Evolutionary conservation across 2,329 filamentous ascomycete genomes (phyloP).

Genomic region (Fonsecaea erecta): DNA sequence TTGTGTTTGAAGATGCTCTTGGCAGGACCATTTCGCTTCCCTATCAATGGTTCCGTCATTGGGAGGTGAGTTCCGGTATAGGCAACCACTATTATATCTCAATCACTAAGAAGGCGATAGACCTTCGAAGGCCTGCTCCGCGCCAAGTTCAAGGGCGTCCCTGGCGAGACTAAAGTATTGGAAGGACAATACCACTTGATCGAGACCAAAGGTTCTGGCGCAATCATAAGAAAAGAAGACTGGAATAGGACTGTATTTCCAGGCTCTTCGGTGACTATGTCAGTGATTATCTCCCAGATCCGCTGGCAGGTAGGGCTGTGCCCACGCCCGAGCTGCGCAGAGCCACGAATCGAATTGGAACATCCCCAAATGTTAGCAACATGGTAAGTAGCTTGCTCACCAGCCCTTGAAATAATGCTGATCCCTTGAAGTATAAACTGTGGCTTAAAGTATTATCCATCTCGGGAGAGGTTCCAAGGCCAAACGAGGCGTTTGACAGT

Average conservation of each 20-base stretch:
- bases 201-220: slow-evolving; percentile 10
- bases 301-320: not conserved
- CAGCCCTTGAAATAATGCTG: not conserved
- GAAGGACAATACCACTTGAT: slow-evolving; percentile 29
- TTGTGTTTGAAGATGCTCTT: slow-evolving; percentile 32
- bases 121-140: slow-evolving; percentile 34
- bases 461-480: not conserved
- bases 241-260: slow-evolving; percentile 27
- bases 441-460: not conserved
- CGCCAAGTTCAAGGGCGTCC: slow-evolving; percentile 27
- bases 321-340: not conserved
- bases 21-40: slow-evolving; percentile 27
- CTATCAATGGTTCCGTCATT: slow-evolving; percentile 34
- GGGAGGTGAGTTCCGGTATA: slow-evolving; percentile 23
- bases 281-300: slow-evolving; percentile 4
- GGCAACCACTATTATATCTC: not conserved
- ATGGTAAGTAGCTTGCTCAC: not conserved
- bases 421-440: not conserved
- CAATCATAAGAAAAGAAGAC: slow-evolving; percentile 19
- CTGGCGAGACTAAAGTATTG: slow-evolving; percentile 27
- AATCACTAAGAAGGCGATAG: slow-evolving; percentile 3
- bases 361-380: not conserved
- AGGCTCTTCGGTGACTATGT: slow-evolving; percentile 29
- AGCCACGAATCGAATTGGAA: not conserved
- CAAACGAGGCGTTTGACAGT: not conserved